These are phyloP conservation scores for Poa pratensis DNA, from an alignment of 176 grass and related monocot genomes.

Conservation along the genomic window DNA sequence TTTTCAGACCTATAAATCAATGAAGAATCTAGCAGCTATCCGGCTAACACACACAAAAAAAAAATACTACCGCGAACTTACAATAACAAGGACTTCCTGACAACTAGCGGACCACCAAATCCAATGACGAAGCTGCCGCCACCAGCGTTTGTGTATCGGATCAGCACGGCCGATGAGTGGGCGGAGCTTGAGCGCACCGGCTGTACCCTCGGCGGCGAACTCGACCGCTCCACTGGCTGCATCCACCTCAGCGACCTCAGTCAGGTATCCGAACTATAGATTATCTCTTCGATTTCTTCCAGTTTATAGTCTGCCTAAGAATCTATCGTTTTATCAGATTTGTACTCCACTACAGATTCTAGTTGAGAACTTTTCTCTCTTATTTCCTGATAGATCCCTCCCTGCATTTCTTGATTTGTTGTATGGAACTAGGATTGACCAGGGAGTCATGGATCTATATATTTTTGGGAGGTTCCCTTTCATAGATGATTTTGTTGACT, in stretches of 20 bases:
- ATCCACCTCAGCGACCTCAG: constrained; percentile 78
- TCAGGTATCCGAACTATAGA: constrained; percentile 45
- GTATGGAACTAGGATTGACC: not conserved
- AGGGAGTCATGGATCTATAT: not conserved
- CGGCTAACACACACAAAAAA: too few species aligned
- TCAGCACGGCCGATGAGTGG: constrained; percentile 64
- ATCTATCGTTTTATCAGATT: not conserved
- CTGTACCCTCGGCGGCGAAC: constrained; percentile 51
- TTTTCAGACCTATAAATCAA: too few species aligned
- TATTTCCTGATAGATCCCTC: not conserved
- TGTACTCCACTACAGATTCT: not conserved
- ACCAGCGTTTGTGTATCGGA: constrained; percentile 65
- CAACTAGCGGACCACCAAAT: constrained; percentile 1
- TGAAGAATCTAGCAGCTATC: too few species aligned
- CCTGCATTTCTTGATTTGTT: not conserved
- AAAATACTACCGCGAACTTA: too few species aligned
- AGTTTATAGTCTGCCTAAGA: too few species aligned
- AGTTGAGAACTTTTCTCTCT: not conserved
- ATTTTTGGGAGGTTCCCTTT: not conserved
- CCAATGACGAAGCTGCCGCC: constrained; percentile 28
- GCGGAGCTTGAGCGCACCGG: constrained; percentile 57
- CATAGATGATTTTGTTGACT: not conserved
- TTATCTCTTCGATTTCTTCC: not conserved
- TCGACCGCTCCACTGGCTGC: constrained; percentile 65
- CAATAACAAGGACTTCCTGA: not conserved